Conservation (phyloP, 805 yeast genomes). For the Pichia ethanolica region DNA sequence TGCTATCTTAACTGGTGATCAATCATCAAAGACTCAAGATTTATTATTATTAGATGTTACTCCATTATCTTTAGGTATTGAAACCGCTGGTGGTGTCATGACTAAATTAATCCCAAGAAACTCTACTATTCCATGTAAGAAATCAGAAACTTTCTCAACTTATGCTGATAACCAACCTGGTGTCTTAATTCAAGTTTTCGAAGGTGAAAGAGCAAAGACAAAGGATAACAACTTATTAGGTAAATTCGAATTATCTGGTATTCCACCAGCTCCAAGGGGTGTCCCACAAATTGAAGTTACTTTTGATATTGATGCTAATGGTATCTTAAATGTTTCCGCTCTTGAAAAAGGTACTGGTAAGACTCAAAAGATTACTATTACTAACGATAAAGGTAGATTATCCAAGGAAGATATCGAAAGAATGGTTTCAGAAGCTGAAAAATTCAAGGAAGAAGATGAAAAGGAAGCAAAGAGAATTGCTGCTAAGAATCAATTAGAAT, state of each 20-base stretch:
- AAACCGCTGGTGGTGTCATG: constrained; percentile 99
- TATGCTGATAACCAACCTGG: constrained; percentile 98
- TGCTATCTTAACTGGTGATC: constrained; percentile 92
- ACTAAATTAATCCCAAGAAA: constrained; percentile 97
- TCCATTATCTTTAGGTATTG: constrained; percentile 95
- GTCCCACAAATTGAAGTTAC: constrained; percentile 97
- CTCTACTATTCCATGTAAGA: constrained; percentile 96
- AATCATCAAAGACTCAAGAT: constrained; percentile 91
- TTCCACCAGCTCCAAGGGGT: constrained; percentile 99
- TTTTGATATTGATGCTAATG: constrained; percentile 94
- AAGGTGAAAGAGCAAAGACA: constrained; percentile 97
- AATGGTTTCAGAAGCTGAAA: constrained; percentile 97
- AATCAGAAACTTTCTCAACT: constrained; percentile 94
- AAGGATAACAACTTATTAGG: constrained; percentile 95
- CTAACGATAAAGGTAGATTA: constrained; percentile 97
- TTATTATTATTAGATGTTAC: constrained; percentile 91
- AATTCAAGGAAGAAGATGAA: constrained; percentile 94
- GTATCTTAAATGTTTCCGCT: constrained; percentile 93
- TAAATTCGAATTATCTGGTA: constrained; percentile 93
- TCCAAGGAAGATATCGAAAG: constrained; percentile 96
- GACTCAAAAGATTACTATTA: constrained; percentile 92
- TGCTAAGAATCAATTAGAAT: constrained; percentile 98
- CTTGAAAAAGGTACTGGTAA: constrained; percentile 98
- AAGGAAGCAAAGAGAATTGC: constrained; percentile 97
- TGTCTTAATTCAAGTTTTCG: constrained; percentile 93